phyloP scores from a whole-genome alignment of 495 filamentous ascomycete genomes.

The Glonium stellatum region DNA sequence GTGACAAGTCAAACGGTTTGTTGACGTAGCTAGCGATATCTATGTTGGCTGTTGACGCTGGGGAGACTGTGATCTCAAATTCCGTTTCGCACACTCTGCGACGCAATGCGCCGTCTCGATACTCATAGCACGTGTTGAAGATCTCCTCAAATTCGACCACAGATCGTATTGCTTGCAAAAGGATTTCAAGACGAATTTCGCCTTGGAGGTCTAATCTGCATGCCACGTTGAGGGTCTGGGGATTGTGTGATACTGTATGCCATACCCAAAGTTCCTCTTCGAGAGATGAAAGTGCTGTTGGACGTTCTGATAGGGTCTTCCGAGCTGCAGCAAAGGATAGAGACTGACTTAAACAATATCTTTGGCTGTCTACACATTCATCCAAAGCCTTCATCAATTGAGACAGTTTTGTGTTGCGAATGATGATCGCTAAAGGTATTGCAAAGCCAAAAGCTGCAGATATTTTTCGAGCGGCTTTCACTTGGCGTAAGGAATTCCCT shows the following conservation, averaged over 20 bases:
- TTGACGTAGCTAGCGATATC: not conserved
- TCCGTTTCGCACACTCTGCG: not conserved
- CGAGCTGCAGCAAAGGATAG: not conserved
- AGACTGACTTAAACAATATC: not conserved
- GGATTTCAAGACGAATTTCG: not conserved
- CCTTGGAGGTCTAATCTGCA: not conserved
- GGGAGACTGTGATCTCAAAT: not conserved
- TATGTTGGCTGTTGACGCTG: not conserved
- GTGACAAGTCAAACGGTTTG: not conserved
- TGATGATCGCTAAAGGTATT: constrained; percentile 7
- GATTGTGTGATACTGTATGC: not conserved
- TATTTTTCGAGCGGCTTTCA: constrained; percentile 3
- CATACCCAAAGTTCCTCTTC: not conserved
- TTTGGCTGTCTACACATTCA: not conserved
- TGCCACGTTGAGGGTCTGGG: constrained; percentile 1
- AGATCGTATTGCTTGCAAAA: not conserved
- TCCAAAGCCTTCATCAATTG: constrained; percentile 1
- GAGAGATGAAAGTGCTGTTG: not conserved
- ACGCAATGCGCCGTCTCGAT: not conserved
- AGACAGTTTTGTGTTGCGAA: constrained; percentile 2
- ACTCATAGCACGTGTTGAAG: not conserved
- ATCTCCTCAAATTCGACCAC: not conserved
- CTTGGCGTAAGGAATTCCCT: constrained; percentile 12
- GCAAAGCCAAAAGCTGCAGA: not conserved
- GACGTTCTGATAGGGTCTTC: not conserved